Conservation (phyloP, 108 stramenopile genomes). For the Nitzschia sp. region DNA sequence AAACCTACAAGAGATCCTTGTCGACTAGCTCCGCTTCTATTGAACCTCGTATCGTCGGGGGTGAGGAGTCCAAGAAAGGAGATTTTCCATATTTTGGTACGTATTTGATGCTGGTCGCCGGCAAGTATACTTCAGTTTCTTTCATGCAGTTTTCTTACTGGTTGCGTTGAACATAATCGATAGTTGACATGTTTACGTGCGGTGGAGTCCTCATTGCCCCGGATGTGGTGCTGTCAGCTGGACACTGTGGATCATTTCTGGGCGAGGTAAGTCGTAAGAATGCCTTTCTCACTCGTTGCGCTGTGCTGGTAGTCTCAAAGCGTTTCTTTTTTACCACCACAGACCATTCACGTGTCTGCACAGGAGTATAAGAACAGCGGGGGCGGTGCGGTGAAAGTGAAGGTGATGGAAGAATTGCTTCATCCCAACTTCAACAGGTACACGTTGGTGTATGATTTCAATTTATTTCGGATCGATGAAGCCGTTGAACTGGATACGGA, state of each 20-base stretch:
- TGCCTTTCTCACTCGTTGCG: no score
- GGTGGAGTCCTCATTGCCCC: slow-evolving; percentile 47
- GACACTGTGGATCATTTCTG: slow-evolving; percentile 33
- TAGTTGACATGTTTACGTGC: slow-evolving; percentile 31
- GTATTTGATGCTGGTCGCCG: background rate
- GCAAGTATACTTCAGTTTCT: no score
- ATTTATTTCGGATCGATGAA: slow-evolving; percentile 7
- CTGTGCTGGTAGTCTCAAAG: no score
- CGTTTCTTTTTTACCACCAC: no score
- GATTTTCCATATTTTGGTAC: slow-evolving; percentile 36
- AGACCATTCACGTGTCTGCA: slow-evolving; percentile 4
- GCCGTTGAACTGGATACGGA: background rate
- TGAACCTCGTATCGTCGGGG: slow-evolving; percentile 25
- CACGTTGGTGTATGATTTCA: slow-evolving; percentile 23
- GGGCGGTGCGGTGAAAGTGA: background rate
- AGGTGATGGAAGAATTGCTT: background rate
- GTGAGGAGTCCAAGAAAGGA: slow-evolving; percentile 15
- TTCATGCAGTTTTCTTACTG: no score
- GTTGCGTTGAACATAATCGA: no score
- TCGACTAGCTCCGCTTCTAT: no score
- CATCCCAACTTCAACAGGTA: slow-evolving; percentile 46
- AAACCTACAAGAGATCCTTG: no score
- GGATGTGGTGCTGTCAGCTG: slow-evolving; percentile 46
- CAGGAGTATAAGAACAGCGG: slow-evolving; percentile 5
- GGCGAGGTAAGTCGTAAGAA: no score